Conservation (phyloP, 2,329 filamentous ascomycete genomes). For the Zasmidium citrigriseum region DNA sequence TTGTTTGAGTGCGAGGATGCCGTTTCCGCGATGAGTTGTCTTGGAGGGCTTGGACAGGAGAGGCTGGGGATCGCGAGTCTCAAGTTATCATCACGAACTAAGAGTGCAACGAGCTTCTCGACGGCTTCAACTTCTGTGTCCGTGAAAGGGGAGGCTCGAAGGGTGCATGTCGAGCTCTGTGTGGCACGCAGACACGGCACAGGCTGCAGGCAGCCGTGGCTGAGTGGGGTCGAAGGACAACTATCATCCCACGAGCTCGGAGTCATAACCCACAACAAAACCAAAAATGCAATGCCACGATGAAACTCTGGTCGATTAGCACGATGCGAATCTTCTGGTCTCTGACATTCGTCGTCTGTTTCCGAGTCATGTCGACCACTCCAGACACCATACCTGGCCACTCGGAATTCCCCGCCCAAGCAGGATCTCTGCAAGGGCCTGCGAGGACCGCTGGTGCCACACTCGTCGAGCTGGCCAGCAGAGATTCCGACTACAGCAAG, state of each 20-base stretch:
- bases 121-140: too few species aligned
- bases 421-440: not conserved
- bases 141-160: too few species aligned
- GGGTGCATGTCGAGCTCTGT: too few species aligned
- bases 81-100: not conserved
- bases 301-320: not conserved
- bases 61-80: not conserved
- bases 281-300: not conserved
- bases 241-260: not conserved
- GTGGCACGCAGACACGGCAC: not conserved
- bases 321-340: not conserved
- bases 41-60: not conserved
- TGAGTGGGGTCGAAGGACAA: not conserved
- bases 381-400: not conserved
- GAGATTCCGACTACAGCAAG: not conserved
- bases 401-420: not conserved
- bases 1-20: not conserved
- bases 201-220: not conserved
- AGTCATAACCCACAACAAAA: not conserved
- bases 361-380: not conserved
- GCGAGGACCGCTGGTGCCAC: not conserved
- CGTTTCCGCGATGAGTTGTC: not conserved
- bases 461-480: not conserved
- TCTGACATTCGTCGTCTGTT: not conserved
- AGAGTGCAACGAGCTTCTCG: not conserved